Percentiles rank a stretch among this genome's conserved stretches.
Evolutionary conservation across 495 filamentous ascomycete genomes (phyloP).

Genomic region (Tuber calosporum): DNA sequence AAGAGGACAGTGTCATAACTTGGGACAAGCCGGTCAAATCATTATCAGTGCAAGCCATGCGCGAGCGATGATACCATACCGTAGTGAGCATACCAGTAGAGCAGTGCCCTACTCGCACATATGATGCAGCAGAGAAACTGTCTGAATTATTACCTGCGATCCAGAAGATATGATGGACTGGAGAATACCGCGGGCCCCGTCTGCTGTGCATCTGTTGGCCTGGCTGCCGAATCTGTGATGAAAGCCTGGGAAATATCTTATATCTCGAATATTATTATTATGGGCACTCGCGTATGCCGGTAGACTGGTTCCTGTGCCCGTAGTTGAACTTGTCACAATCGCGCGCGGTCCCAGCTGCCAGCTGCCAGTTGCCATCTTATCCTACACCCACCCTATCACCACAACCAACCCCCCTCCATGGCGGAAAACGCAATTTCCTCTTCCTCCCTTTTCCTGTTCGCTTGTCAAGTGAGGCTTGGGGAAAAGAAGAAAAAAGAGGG

Average conservation of each 20-base stretch:
- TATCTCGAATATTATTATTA: no score
- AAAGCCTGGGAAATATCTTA: neutral
- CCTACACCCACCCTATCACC: neutral
- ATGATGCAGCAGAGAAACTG: neutral
- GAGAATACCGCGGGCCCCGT: neutral
- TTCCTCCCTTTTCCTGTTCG: neutral
- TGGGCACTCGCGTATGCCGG: slow-evolving; percentile 20
- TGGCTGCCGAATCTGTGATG: neutral
- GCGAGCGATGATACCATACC: no score
- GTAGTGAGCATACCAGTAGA: neutral
- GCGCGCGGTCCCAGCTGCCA: slow-evolving; percentile 27
- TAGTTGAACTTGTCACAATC: slow-evolving; percentile 8
- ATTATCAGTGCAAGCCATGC: neutral
- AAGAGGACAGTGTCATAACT: neutral
- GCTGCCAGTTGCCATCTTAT: neutral
- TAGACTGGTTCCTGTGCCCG: neutral
- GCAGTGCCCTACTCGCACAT: neutral
- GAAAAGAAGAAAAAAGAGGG: neutral
- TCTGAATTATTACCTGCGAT: neutral
- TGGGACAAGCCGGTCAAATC: neutral
- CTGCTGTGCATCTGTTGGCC: neutral
- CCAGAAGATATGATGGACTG: neutral
- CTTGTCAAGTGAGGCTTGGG: neutral
- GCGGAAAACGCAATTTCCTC: neutral
- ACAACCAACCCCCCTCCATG: neutral